Evolutionary conservation across 495 filamentous ascomycete genomes (phyloP), one percentile per base, ranked within the genome.

Genomic region (Glarea lozoyensis): DNA sequence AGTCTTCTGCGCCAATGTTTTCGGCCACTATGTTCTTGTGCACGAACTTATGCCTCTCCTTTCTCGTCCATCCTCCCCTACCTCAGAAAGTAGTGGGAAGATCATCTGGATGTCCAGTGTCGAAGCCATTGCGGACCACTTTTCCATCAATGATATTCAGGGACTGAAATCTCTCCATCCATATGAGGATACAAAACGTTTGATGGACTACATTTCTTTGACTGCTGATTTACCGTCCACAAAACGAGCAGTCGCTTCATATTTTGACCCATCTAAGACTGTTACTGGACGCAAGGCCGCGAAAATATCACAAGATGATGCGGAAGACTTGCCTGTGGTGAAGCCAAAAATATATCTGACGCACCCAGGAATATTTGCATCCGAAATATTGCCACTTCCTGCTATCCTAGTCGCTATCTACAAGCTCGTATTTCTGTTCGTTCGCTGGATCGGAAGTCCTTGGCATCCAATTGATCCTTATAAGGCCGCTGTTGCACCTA

Each of bases 11-110:
- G 79, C 88, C 39, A 97, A 97, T 56, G 74, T 94, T 21, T 94
- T 98, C 56, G 92, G 93, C 0, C 92, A 97, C 62, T 97, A 98
- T 59, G 65, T 96, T 49, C 81, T 98, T 15, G 75, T 75, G 13
- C 89, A 94, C 58, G 80, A 81, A 43, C 69, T 95, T 2, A 65
- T 79, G 40, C 80, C 86, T 0, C 68, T 95, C 7, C 69, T 97
- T 33, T 75, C 65, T 12, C 42, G 25, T 2, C 50, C 51, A 11
- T 41, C 48, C 7, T 65, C 64, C 1, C 15, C 41, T 5, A 56
- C 65, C 0, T 54, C 56, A 10, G 55, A 60, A 23, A 46, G 60
- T 16, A 27, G 69, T 37, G 56, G 54, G 4, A 78, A 87, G 17
- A 69, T 97, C 36, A 75, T 98, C 42, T 96, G 92, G 89, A 70